Base-by-base conservation (phyloP, 2,329 filamentous ascomycete genomes). In the Macrophomina pseudophaseolina region DNA sequence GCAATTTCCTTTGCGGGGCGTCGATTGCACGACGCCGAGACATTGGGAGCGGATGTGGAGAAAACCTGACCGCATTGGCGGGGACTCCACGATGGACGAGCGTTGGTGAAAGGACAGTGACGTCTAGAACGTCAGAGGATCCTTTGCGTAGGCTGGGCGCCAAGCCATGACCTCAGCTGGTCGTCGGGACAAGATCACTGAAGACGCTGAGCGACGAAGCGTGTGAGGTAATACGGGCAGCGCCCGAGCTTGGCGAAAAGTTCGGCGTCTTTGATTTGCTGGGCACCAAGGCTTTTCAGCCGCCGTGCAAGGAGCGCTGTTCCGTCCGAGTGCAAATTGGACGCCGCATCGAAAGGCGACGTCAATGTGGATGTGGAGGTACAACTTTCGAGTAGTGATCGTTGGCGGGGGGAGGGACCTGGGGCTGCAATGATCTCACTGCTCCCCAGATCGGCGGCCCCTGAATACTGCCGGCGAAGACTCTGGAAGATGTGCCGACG, bases 141-240 rank as follows among this genome's bases (percentile, higher is more conserved):
- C 66, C 69, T 53, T 76, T 70, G 66, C 80, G 8, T 76, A 67
- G 1, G 65, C 70, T 1, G 74, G 70, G 30, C 78, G 69, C 76
- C 76, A 80, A 7, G 72, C 68, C 5, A 75, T 72, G 33, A 75
- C 33, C 3, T 68, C 66, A 6, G 70, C 58, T 9, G 77, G 72
- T 40, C 68, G 69, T 72, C 7, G 73, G 70, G 12, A 71, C 69
- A 3, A 77, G 63, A 59, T 80, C 77, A 58, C 71, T 75, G 18
- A 62, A 4, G 69, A 44, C 4, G 70, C 71, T 0, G 73, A 76
- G 2, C 79, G 78, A 63, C 80, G 76, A 1, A 80, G 73, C 78
- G 78, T 81, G 0, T 44, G 72, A 78, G 9, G 76, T 79, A 44
- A 71, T 72, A 35, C 79, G 80, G 46, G 80, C 73, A 38, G 75